These are phyloP conservation scores for Thalassiosira profunda DNA, from an alignment of 108 stramenopile genomes.

Conservation along the genomic window DNA sequence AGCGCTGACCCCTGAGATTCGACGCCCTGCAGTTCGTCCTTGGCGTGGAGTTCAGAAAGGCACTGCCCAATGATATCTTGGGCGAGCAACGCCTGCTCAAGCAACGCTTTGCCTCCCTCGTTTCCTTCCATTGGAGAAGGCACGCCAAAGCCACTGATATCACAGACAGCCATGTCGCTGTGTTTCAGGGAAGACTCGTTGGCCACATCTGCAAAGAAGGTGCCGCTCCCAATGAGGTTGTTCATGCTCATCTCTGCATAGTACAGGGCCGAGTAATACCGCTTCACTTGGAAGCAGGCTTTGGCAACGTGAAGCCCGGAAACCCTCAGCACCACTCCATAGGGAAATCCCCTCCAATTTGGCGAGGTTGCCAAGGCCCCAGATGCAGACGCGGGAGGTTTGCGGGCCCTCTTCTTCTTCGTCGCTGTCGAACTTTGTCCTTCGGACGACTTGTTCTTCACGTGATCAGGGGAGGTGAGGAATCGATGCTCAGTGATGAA, in stretches of 20 bases:
- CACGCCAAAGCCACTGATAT: conserved; percentile 44
- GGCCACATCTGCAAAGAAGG: conserved; percentile 40
- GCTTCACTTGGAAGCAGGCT: conserved; percentile 62
- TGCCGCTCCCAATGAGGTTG: conserved; percentile 49
- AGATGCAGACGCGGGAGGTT: not conserved
- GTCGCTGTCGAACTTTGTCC: conserved; percentile 8
- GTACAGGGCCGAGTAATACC: conserved; percentile 68
- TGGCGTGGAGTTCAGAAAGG: conserved; percentile 52
- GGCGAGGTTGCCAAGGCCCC: not conserved
- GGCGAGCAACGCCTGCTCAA: conserved; percentile 35
- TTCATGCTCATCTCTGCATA: conserved; percentile 63
- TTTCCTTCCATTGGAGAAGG: not conserved
- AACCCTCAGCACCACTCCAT: conserved; percentile 65
- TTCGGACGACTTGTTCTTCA: conserved; percentile 15
- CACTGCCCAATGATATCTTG: conserved; percentile 52
- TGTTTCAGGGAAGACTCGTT: conserved; percentile 15
- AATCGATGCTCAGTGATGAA: conserved; percentile 57
- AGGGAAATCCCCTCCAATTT: conserved; percentile 75
- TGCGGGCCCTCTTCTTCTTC: conserved; percentile 23
- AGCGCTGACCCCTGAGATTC: conserved; percentile 52
- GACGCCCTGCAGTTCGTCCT: conserved; percentile 58
- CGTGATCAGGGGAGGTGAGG: conserved; percentile 22
- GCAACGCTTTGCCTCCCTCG: conserved; percentile 18
- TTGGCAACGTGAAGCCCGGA: conserved; percentile 65
- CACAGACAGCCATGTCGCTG: conserved; percentile 14